phyloP scores from a whole-genome alignment of 2,329 filamentous ascomycete species.

The Pseudogymnoascus sp. region DNA sequence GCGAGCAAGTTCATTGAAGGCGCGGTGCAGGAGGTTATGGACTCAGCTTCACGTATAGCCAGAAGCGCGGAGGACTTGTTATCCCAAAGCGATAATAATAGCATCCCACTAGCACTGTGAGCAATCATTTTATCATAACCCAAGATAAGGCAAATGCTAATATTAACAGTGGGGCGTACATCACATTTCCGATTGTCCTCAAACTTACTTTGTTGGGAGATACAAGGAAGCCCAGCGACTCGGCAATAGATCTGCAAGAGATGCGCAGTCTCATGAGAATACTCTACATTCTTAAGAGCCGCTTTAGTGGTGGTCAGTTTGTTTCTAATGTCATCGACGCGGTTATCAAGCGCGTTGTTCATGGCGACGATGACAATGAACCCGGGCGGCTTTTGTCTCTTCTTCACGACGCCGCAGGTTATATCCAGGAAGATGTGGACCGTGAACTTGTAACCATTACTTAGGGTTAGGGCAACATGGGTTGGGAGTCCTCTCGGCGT shows the following conservation, averaged over 20 bases:
- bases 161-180: neutral
- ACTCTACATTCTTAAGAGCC: neutral
- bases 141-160: neutral
- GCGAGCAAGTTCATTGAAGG: conserved; percentile 4
- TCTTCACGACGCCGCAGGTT: neutral
- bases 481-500: neutral
- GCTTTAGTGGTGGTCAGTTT: conserved; percentile 8
- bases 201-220: neutral
- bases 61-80: neutral
- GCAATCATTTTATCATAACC: neutral
- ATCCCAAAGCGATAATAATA: neutral
- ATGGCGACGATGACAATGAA: neutral
- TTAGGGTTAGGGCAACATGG: neutral
- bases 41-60: conserved; percentile 4
- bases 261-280: conserved; percentile 7
- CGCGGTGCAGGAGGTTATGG: neutral
- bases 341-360: conserved; percentile 2
- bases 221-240: neutral
- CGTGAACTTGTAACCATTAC: neutral
- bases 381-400: neutral
- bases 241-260: conserved; percentile 1
- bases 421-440: conserved; percentile 1
- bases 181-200: conserved; percentile 6
- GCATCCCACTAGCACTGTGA: conserved; percentile 7
- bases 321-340: conserved; percentile 5